These are phyloP conservation scores for Monilinia fructigena DNA, from an alignment of 2,329 filamentous ascomycete genomes.

Conservation along the genomic window DNA sequence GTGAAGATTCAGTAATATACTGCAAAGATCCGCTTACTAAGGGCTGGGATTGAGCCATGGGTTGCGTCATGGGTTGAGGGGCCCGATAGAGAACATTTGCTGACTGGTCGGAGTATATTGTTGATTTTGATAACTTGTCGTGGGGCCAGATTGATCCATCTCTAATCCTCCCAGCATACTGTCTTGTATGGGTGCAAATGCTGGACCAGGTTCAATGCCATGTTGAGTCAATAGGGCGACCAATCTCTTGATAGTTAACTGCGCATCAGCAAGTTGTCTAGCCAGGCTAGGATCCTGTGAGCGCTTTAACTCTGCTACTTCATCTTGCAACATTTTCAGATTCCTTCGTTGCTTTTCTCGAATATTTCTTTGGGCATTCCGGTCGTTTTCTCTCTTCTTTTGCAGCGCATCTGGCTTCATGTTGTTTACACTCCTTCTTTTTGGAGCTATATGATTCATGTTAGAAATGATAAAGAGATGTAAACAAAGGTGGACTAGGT, in stretches of 20 bases:
- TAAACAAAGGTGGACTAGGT: neutral
- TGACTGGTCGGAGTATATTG: neutral
- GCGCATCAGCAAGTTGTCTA: neutral
- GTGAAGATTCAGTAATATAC: neutral
- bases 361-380: slow-evolving; percentile 7
- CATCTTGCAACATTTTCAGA: neutral
- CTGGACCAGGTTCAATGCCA: neutral
- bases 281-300: no score
- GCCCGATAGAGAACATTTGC: neutral
- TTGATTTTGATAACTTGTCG: neutral
- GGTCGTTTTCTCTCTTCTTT: slow-evolving; percentile 17
- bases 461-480: neutral
- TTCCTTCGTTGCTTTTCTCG: slow-evolving; percentile 2
- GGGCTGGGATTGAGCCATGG: no score
- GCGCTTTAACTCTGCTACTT: neutral
- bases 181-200: neutral
- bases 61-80: neutral
- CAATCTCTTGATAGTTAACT: neutral
- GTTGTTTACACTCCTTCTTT: slow-evolving; percentile 11
- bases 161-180: neutral
- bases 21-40: no score
- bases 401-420: slow-evolving; percentile 8
- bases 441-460: neutral
- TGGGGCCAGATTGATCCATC: neutral
- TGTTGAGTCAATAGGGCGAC: neutral